phyloP scores from a whole-genome alignment of 768 basidiomycete genomes.

The Boletus sp. region DNA sequence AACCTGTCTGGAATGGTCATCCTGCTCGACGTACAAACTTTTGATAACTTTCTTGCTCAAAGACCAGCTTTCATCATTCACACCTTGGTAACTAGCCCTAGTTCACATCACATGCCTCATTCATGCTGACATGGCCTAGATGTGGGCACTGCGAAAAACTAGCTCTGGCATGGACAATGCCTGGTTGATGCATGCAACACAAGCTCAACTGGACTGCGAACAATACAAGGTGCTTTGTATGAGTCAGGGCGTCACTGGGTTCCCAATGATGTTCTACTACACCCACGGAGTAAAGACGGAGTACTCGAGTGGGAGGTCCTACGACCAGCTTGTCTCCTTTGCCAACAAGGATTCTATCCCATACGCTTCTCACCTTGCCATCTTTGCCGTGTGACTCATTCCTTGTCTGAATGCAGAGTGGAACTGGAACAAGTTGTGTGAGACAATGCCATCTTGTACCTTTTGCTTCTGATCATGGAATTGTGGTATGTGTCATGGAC shows the following conservation, averaged over 20 bases:
- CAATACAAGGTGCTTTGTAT: slow-evolving; percentile 65
- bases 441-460: slow-evolving; percentile 32
- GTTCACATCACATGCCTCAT: neutral
- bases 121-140: slow-evolving; percentile 34
- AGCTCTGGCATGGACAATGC: slow-evolving; percentile 74
- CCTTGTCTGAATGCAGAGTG: slow-evolving; percentile 1
- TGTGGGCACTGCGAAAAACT: slow-evolving; percentile 97
- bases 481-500: slow-evolving; percentile 31
- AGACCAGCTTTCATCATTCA: slow-evolving; percentile 71
- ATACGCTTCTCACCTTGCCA: slow-evolving; percentile 41
- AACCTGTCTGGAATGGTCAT: slow-evolving; percentile 27
- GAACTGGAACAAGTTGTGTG: slow-evolving; percentile 9
- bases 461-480: slow-evolving; percentile 45
- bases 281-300: slow-evolving; percentile 62
- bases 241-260: slow-evolving; percentile 67
- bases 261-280: slow-evolving; percentile 79
- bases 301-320: slow-evolving; percentile 68
- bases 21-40: slow-evolving; percentile 32
- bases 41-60: slow-evolving; percentile 38
- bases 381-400: neutral
- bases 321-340: slow-evolving; percentile 72
- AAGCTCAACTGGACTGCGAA: slow-evolving; percentile 86
- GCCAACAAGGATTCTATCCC: slow-evolving; percentile 70
- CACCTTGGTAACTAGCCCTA: slow-evolving; percentile 64
- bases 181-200: slow-evolving; percentile 68